These are phyloP conservation scores for Tephrocybe sp. DNA, from an alignment of 768 basidiomycete species.

Conservation along the genomic window DNA sequence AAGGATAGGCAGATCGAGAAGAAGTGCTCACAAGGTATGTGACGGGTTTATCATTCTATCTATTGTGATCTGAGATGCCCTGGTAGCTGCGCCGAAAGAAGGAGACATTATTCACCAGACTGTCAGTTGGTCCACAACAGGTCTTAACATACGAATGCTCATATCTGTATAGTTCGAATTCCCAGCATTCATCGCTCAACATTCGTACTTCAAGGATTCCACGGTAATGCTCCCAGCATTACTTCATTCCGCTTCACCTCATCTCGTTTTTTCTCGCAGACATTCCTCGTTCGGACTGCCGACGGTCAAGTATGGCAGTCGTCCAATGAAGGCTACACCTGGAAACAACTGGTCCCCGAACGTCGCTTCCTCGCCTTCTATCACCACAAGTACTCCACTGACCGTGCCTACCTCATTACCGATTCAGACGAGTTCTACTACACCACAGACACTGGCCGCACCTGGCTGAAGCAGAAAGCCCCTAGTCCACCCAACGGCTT, in stretches of 20 bases:
- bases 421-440: conserved; percentile 60
- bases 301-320: conserved; percentile 92
- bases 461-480: conserved; percentile 60
- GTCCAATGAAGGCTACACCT: conserved; percentile 91
- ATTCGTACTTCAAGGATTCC: conserved; percentile 84
- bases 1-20: conserved; percentile 75
- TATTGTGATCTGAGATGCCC: conserved; percentile 1
- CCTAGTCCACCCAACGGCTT: conserved; percentile 82
- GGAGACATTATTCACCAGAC: conserved; percentile 77
- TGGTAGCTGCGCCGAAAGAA: conserved; percentile 71
- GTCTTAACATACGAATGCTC: background rate
- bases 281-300: conserved; percentile 76
- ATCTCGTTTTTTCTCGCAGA: conserved; percentile 44
- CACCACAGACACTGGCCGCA: conserved; percentile 79
- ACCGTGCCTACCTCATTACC: conserved; percentile 92
- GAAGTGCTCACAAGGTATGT: conserved; percentile 77
- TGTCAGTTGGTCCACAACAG: conserved; percentile 38
- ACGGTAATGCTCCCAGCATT: conserved; percentile 40
- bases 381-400: conserved; percentile 76
- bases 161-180: conserved; percentile 58
- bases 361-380: conserved; percentile 80
- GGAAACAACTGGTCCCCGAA: conserved; percentile 64
- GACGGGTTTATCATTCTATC: too few relatives aligned
- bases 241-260: background rate
- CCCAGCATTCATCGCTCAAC: conserved; percentile 61